phyloP scores from a whole-genome alignment of 495 filamentous ascomycete species.

The Tricharina praecox region DNA sequence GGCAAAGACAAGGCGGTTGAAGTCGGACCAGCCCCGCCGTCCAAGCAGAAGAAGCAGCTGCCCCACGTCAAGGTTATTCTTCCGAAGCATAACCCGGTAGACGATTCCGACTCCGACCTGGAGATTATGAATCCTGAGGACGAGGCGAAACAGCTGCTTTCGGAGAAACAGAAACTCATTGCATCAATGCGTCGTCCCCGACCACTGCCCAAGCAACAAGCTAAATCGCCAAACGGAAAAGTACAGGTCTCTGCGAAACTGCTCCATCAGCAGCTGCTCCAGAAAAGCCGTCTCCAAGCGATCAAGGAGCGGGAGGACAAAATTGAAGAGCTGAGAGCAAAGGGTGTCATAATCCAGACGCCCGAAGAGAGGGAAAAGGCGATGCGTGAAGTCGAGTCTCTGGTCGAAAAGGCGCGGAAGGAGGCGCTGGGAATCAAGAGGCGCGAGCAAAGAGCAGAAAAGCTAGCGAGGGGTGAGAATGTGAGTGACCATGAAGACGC shows the following conservation, averaged over 20 bases:
- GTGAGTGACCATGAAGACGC: constrained; percentile 50
- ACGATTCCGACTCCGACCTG: constrained; percentile 50
- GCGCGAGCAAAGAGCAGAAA: constrained; percentile 53
- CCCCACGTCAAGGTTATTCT: constrained; percentile 18
- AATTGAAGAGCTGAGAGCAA: constrained; percentile 55
- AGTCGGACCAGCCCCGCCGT: constrained; percentile 29
- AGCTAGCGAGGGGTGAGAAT: constrained; percentile 38
- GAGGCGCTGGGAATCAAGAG: constrained; percentile 67
- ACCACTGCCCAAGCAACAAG: not conserved
- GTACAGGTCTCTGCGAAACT: constrained; percentile 45
- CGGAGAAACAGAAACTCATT: constrained; percentile 29
- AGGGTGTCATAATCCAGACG: constrained; percentile 69
- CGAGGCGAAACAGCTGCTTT: not conserved
- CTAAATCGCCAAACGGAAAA: not conserved
- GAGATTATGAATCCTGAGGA: constrained; percentile 35
- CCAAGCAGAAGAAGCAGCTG: constrained; percentile 9
- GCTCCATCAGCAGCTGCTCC: constrained; percentile 48
- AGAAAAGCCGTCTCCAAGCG: constrained; percentile 64
- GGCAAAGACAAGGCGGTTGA: constrained; percentile 25
- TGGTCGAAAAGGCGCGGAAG: constrained; percentile 64
- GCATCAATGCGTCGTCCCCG: constrained; percentile 21
- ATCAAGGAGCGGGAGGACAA: constrained; percentile 58
- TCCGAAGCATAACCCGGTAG: constrained; percentile 7
- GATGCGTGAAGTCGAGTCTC: constrained; percentile 65
- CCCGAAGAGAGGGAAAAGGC: constrained; percentile 69